Percentiles rank a stretch among this genome's conserved stretches.
Conservation (phyloP, 352 stramenopile species). For the Phytophthora pinifolia region DNA sequence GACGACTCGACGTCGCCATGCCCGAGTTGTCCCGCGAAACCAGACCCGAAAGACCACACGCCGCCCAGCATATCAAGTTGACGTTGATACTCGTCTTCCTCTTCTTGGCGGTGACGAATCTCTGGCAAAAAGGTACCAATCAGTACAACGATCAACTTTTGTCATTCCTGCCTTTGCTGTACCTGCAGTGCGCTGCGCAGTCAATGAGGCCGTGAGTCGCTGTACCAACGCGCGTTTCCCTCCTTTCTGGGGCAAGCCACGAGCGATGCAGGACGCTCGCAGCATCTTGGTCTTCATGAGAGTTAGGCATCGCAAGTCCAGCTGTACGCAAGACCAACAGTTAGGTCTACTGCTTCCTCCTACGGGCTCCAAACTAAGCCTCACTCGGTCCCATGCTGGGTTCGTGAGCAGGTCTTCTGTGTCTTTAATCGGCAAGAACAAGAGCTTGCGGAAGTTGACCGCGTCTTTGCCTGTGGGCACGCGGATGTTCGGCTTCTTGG, state of each 20-base stretch:
- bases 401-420: conserved; percentile 71
- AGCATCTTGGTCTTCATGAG: conserved; percentile 87
- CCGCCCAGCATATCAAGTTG: conserved; percentile 81
- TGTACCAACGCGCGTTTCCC: conserved; percentile 63
- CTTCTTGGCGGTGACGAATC: conserved; percentile 49
- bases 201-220: conserved; percentile 56
- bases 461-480: conserved; percentile 68
- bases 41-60: conserved; percentile 82
- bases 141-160: not conserved
- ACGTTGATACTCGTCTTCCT: conserved; percentile 68
- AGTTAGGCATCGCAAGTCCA: conserved; percentile 77
- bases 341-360: not conserved
- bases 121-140: conserved; percentile 33
- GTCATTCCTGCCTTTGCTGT: not conserved
- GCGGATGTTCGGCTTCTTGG: conserved; percentile 67
- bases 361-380: not conserved
- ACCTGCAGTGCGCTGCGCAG: conserved; percentile 61
- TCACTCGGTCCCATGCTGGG: conserved; percentile 66
- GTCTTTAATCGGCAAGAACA: conserved; percentile 72
- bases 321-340: conserved; percentile 24
- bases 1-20: conserved; percentile 70
- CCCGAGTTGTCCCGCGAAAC: conserved; percentile 67
- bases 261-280: conserved; percentile 71
- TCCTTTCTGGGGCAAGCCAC: conserved; percentile 61
- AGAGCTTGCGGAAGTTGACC: conserved; percentile 78